phyloP scores from a whole-genome alignment of 176 grass and related monocot genomes.

The Poa annua region DNA sequence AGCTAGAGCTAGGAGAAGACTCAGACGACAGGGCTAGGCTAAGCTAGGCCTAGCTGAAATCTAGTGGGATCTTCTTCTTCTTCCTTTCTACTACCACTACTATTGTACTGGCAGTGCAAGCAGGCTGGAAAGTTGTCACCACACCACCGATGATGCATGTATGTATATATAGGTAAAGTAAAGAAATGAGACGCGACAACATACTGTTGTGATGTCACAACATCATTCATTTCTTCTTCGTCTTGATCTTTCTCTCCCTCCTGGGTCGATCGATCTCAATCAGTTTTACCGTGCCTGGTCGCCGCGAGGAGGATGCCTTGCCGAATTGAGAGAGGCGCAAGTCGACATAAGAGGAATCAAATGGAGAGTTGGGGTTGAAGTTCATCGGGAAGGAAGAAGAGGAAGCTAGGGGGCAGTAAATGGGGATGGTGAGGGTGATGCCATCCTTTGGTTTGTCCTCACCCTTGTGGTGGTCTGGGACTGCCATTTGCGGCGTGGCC shows the following conservation, averaged over 20 bases:
- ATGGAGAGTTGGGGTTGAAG: not conserved
- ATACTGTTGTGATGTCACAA: constrained; percentile 28
- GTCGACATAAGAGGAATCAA: constrained; percentile 20
- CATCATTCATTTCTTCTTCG: not conserved
- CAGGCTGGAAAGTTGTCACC: constrained; percentile 43
- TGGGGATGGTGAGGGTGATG: constrained; percentile 55
- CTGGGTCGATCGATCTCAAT: not conserved
- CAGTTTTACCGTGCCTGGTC: constrained; percentile 6
- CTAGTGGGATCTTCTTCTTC: constrained; percentile 58
- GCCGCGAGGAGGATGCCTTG: not conserved
- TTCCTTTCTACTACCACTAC: constrained; percentile 24
- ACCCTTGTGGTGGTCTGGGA: constrained; percentile 47
- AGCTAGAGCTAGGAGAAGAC: not conserved
- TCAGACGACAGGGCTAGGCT: constrained; percentile 31
- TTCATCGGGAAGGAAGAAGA: not conserved
- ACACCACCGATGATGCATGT: constrained; percentile 42
- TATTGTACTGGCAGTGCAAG: constrained; percentile 48
- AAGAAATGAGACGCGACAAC: constrained; percentile 56
- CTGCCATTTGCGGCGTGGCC: constrained; percentile 72
- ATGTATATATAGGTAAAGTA: constrained; percentile 47
- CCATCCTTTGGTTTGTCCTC: constrained; percentile 54
- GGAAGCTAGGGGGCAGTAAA: constrained; percentile 33
- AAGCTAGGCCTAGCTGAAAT: constrained; percentile 44
- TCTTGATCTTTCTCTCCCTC: not conserved
- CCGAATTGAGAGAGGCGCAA: not conserved